Evolutionary conservation across 2,329 filamentous ascomycete genomes (phyloP).

Genomic region (Venturia nashicola): DNA sequence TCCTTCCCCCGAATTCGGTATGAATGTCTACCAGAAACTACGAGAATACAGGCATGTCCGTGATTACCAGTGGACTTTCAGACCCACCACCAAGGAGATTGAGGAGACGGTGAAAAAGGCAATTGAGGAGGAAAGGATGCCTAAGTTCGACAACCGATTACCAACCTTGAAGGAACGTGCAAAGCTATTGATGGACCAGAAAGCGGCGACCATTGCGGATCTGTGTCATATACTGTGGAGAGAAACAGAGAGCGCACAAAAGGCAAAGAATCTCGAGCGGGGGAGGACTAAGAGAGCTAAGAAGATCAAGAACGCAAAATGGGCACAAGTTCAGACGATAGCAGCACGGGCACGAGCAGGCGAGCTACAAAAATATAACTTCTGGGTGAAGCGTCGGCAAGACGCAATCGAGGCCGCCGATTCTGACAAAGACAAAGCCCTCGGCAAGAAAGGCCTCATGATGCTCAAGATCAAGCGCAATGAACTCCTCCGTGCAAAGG

Average conservation of each 20-base stretch:
- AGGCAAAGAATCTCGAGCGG: background rate
- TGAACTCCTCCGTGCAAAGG: slow-evolving; percentile 10
- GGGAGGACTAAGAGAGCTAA: background rate
- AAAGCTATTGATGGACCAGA: slow-evolving; percentile 49
- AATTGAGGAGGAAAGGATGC: slow-evolving; percentile 31
- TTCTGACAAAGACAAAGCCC: slow-evolving; percentile 17
- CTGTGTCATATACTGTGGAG: background rate
- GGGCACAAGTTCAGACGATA: slow-evolving; percentile 16
- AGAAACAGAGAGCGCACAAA: background rate
- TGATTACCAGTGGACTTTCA: slow-evolving; percentile 38
- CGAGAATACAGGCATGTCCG: slow-evolving; percentile 48
- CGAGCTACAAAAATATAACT: background rate
- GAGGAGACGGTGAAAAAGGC: slow-evolving; percentile 31
- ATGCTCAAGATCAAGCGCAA: slow-evolving; percentile 14
- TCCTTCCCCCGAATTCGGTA: slow-evolving; percentile 35
- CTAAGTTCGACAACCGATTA: slow-evolving; percentile 24
- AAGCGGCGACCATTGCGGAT: slow-evolving; percentile 50
- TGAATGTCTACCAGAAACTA: slow-evolving; percentile 44
- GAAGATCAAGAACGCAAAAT: slow-evolving; percentile 11
- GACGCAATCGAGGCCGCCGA: slow-evolving; percentile 12
- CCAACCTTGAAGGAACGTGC: slow-evolving; percentile 37
- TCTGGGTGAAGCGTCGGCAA: slow-evolving; percentile 11
- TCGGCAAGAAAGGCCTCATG: slow-evolving; percentile 13
- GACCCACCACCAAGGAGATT: slow-evolving; percentile 23
- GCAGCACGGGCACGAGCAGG: slow-evolving; percentile 10